phyloP scores from a whole-genome alignment of 192 early-diverging fungal genomes.

The Irineochytrium annulatum region DNA sequence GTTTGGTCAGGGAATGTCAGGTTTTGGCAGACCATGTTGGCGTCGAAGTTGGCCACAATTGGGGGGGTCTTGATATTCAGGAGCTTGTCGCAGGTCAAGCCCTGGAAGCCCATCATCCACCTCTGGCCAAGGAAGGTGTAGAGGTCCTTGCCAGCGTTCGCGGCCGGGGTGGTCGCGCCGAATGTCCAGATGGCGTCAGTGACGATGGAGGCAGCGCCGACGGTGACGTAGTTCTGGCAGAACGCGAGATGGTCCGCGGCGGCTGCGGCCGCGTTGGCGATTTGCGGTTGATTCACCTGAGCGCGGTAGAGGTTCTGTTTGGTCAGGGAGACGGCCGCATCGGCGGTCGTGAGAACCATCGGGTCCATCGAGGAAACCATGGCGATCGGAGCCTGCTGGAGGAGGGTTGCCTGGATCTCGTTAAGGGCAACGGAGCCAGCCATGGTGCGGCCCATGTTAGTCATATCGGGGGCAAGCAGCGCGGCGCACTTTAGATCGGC shows the following conservation, averaged over 20 bases:
- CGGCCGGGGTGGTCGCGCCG: constrained; percentile 7
- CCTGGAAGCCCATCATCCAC: constrained; percentile 5
- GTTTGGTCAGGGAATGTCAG: too few species aligned
- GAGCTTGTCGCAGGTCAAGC: constrained; percentile 11
- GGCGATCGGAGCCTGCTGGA: constrained; percentile 29
- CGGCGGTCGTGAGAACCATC: constrained; percentile 26
- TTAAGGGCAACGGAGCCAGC: constrained; percentile 31
- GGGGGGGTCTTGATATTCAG: not conserved
- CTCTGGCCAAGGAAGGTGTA: constrained; percentile 23
- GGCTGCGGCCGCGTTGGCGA: too few species aligned
- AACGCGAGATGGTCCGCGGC: too few species aligned
- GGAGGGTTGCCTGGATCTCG: constrained; percentile 29
- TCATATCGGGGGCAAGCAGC: constrained; percentile 30
- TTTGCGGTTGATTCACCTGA: constrained; percentile 3
- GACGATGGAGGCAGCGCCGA: constrained; percentile 14
- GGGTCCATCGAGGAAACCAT: constrained; percentile 37
- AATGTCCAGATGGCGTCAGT: constrained; percentile 18
- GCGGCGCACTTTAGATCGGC: constrained; percentile 34
- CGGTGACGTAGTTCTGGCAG: constrained; percentile 12
- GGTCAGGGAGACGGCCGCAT: constrained; percentile 2
- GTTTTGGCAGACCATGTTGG: not conserved
- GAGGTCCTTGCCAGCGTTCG: constrained; percentile 8
- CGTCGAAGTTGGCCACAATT: constrained; percentile 5
- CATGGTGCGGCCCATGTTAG: constrained; percentile 15
- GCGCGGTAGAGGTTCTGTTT: constrained; percentile 14